These are phyloP conservation scores for Areca catechu DNA, from an alignment of 176 grass and related monocot species.

Conservation along the genomic window DNA sequence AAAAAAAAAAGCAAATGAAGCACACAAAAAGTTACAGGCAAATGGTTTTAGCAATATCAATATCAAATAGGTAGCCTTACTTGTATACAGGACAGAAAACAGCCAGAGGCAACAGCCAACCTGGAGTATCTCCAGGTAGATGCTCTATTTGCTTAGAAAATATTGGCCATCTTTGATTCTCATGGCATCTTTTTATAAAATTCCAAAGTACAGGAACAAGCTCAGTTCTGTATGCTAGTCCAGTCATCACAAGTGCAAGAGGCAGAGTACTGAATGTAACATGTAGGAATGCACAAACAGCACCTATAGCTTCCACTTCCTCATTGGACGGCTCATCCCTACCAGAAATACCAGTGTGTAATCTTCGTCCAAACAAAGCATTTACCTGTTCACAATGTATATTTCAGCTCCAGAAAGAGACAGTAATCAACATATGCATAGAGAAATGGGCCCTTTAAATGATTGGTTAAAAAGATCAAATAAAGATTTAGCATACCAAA, in stretches of 20 bases:
- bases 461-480: slow-evolving; percentile 6
- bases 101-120: slow-evolving; percentile 83
- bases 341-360: slow-evolving; percentile 41
- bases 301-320: slow-evolving; percentile 77
- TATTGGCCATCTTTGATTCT: slow-evolving; percentile 72
- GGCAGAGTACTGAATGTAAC: slow-evolving; percentile 69
- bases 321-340: slow-evolving; percentile 41
- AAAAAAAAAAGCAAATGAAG: neutral
- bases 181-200: slow-evolving; percentile 80
- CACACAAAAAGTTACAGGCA: neutral
- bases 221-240: slow-evolving; percentile 82
- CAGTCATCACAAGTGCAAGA: slow-evolving; percentile 62
- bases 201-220: slow-evolving; percentile 89
- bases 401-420: slow-evolving; percentile 5
- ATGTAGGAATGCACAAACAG: slow-evolving; percentile 95
- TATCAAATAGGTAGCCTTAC: slow-evolving; percentile 26
- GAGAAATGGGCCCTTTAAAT: neutral
- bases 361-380: slow-evolving; percentile 56
- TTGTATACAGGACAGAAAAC: slow-evolving; percentile 99
- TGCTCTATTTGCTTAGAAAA: slow-evolving; percentile 48
- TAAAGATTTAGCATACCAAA: slow-evolving; percentile 45
- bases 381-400: slow-evolving; percentile 54
- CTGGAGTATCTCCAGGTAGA: slow-evolving; percentile 44
- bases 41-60: no score
- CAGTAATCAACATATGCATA: neutral